These are phyloP conservation scores for Pseudocercospora musae DNA, from an alignment of 2,329 filamentous ascomycete species.

Conservation along the genomic window DNA sequence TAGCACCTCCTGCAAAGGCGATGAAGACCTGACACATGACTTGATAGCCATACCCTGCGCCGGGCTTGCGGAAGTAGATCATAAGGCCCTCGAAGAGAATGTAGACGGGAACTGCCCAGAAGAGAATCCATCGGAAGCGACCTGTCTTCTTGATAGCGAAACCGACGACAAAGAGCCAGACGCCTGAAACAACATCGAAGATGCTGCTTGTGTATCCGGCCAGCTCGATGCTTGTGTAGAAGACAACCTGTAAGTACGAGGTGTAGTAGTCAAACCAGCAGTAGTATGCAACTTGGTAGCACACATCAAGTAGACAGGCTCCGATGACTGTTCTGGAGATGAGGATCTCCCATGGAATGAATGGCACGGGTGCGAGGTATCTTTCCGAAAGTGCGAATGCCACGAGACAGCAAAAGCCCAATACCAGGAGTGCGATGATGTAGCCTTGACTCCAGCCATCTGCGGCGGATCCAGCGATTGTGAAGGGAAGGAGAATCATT, in stretches of 20 bases:
- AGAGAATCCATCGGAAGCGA: slow-evolving; percentile 36
- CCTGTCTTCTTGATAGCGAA: slow-evolving; percentile 33
- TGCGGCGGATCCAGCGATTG: slow-evolving; percentile 42
- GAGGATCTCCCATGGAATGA: slow-evolving; percentile 48
- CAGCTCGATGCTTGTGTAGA: slow-evolving; percentile 29
- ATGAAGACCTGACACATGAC: slow-evolving; percentile 43
- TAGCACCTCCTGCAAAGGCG: slow-evolving; percentile 30
- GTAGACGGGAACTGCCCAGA: slow-evolving; percentile 34
- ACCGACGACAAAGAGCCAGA: slow-evolving; percentile 31
- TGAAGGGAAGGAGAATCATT: slow-evolving; percentile 66
- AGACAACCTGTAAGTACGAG: slow-evolving; percentile 42
- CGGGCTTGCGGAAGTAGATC: slow-evolving; percentile 38
- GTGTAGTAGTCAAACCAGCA: slow-evolving; percentile 43
- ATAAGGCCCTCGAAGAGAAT: slow-evolving; percentile 26
- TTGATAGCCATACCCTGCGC: slow-evolving; percentile 34
- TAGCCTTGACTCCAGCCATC: slow-evolving; percentile 37
- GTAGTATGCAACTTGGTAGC: slow-evolving; percentile 32
- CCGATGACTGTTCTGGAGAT: slow-evolving; percentile 50
- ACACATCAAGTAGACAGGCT: slow-evolving; percentile 50
- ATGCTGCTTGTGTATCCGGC: slow-evolving; percentile 40
- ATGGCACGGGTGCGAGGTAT: slow-evolving; percentile 39
- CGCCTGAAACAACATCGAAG: slow-evolving; percentile 36
- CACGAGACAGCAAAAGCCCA: slow-evolving; percentile 38
- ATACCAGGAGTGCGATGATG: slow-evolving; percentile 42
- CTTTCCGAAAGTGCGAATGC: slow-evolving; percentile 46